Evolutionary conservation across 106 monocot species (phyloP).

Genomic region (Dendrobium catenatum): DNA sequence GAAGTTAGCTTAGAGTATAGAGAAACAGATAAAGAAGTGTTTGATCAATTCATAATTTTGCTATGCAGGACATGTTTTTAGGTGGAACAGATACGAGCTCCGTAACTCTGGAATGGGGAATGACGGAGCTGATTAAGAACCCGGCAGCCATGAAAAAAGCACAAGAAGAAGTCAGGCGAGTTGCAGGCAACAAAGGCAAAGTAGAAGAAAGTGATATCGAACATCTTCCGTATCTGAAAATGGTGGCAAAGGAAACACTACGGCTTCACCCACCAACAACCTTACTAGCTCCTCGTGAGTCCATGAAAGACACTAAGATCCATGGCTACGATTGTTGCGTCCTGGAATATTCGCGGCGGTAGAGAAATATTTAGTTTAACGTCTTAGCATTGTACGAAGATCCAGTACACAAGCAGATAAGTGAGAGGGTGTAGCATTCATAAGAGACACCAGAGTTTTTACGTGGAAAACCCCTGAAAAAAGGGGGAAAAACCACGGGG

Average conservation of each 20-base stretch:
- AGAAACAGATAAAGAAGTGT: too few species aligned
- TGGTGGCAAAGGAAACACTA: constrained; percentile 4
- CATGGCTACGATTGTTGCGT: constrained; percentile 10
- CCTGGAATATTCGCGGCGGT: too few species aligned
- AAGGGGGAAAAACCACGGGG: too few species aligned
- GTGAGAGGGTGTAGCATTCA: too few species aligned
- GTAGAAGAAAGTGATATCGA: constrained; percentile 14
- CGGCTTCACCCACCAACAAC: constrained; percentile 11
- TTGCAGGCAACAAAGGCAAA: constrained; percentile 6
- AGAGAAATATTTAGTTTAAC: too few species aligned
- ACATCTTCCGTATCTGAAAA: constrained; percentile 3
- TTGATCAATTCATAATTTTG: too few species aligned
- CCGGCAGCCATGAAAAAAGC: constrained; percentile 5
- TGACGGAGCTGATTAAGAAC: constrained; percentile 19
- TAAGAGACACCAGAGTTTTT: too few species aligned
- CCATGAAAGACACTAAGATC: constrained; percentile 4
- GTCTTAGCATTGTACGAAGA: too few species aligned
- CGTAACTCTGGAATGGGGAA: constrained; percentile 10
- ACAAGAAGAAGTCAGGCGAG: constrained; percentile 9
- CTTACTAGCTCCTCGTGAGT: constrained; percentile 6
- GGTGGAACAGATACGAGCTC: constrained; percentile 8
- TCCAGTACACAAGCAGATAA: too few species aligned
- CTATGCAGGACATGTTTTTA: constrained; percentile 6
- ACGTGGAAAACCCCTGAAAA: too few species aligned
- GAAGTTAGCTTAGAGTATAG: too few species aligned